Conservation (phyloP, 805 yeast genomes). For the Saccharomycopsis babjevae region DNA sequence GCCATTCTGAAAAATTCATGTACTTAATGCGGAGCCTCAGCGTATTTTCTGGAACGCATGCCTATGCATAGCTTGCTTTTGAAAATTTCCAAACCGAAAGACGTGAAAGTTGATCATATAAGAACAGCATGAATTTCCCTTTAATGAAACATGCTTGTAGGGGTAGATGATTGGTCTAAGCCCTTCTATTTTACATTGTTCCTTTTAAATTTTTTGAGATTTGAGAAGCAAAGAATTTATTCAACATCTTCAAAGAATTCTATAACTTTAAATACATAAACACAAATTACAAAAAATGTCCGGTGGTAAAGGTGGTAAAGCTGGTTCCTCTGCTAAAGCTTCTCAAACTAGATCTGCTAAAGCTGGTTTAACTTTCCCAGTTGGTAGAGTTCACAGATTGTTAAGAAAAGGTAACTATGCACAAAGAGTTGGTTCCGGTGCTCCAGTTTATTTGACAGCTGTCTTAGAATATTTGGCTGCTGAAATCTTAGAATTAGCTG, state of each 20-base stretch:
- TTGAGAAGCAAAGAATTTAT: no score
- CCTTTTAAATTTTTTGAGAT: no score
- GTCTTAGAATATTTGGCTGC: conserved; percentile 96
- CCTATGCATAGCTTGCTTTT: background rate
- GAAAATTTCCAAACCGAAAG: background rate
- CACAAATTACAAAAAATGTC: conserved; percentile 44
- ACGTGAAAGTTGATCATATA: background rate
- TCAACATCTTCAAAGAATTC: no score
- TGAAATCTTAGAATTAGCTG: conserved; percentile 95
- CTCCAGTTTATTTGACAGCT: conserved; percentile 96
- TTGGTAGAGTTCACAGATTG: conserved; percentile 97
- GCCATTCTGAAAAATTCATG: no score
- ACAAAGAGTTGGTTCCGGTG: conserved; percentile 98
- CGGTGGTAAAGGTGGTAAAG: conserved; percentile 73
- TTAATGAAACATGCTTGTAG: background rate
- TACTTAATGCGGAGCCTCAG: no score
- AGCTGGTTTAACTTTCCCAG: conserved; percentile 99
- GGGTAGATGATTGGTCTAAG: background rate
- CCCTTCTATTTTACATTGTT: background rate
- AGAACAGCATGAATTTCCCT: background rate
- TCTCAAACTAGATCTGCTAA: conserved; percentile 97
- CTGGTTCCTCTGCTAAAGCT: conserved; percentile 80
- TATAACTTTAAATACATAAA: conserved; percentile 24
- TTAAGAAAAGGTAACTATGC: conserved; percentile 97
- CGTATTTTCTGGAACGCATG: background rate